Evolutionary conservation across 1,284 basidiomycete genomes (phyloP), one percentile per base, ranked within the genome.

Genomic region (Phlebopus sp.): DNA sequence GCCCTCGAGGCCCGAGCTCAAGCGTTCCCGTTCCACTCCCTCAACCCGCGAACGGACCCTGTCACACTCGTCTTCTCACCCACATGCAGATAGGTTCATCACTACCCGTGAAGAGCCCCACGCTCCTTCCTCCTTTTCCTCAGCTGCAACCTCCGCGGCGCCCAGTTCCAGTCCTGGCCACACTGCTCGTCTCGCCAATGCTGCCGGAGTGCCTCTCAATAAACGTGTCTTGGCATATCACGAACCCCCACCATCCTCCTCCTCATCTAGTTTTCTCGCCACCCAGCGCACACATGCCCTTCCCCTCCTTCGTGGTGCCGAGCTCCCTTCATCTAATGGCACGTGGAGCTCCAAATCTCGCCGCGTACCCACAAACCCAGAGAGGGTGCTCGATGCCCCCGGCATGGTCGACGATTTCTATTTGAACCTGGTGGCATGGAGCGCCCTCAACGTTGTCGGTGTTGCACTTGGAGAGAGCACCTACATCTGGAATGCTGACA

Each of bases 321-420:
- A 81, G 0, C 63, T 87, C 15, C 71, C 80, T 1, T 76, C 80
- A 1, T 84, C 84, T 3, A 81, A 80, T 5, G 78, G 80, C 3
- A 73, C 79, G 0, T 70, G 74, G 0, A 81, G 84, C 0, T 78
- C 77, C 55, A 90, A 91, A 58, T 69, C 79, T 1, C 78, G 93
- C 8, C 86, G 87, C 56, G 89, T 97, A 50, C 77, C 90, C 0
- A 92, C 84, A 0, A 85, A 82, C 52, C 93, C 88, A 0, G 92
- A 97, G 59, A 81, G 92, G 19, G 92, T 97, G 2, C 77, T 99
- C 10, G 97, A 99, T 60, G 97, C 97, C 0, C 94, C 95, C 0
- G 92, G 91, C 1, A 89, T 97, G 74, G 80, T 90, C 5, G 93
- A 98, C 58, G 97, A 99, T 69, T 99, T 97, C 68, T 99, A 99